These are phyloP conservation scores for Talaromyces amestolkiae DNA, from an alignment of 2,329 filamentous ascomycete species.

Conservation along the genomic window DNA sequence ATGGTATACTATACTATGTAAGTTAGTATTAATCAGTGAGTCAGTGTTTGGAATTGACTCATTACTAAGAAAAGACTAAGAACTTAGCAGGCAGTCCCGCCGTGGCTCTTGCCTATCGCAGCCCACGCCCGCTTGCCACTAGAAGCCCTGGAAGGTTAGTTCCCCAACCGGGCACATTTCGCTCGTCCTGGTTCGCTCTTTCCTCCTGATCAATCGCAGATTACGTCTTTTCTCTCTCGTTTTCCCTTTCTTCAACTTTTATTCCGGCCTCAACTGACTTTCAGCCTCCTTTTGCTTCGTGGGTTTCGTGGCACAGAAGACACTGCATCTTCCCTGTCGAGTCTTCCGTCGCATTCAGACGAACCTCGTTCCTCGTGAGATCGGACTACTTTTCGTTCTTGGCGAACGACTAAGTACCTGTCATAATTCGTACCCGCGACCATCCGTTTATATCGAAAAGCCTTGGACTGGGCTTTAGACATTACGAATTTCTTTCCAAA, in stretches of 20 bases:
- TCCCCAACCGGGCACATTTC: slow-evolving; percentile 2
- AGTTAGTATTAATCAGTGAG: background rate
- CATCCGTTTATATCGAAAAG: background rate
- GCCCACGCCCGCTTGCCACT: slow-evolving; percentile 6
- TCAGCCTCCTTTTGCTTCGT: background rate
- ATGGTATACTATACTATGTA: too few relatives aligned
- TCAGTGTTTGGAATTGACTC: slow-evolving; percentile 5
- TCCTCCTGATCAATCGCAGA: slow-evolving; percentile 1
- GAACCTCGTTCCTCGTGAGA: background rate
- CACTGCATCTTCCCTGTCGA: background rate
- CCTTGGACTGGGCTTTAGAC: background rate
- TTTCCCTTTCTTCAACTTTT: background rate
- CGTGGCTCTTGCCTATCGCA: slow-evolving; percentile 5
- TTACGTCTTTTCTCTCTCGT: slow-evolving; percentile 14
- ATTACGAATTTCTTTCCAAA: background rate
- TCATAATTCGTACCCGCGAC: background rate
- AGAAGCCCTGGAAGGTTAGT: slow-evolving; percentile 4
- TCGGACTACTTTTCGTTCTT: background rate
- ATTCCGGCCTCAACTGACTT: background rate
- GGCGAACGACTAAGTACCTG: background rate
- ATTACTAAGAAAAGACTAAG: background rate
- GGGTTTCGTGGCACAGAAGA: background rate
- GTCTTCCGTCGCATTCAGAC: background rate
- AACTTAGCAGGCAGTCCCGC: background rate
- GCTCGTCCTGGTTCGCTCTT: slow-evolving; percentile 4